Evolutionary conservation across 2,329 filamentous ascomycete genomes (phyloP).

Genomic region (Beauveria scarabaeidicola): DNA sequence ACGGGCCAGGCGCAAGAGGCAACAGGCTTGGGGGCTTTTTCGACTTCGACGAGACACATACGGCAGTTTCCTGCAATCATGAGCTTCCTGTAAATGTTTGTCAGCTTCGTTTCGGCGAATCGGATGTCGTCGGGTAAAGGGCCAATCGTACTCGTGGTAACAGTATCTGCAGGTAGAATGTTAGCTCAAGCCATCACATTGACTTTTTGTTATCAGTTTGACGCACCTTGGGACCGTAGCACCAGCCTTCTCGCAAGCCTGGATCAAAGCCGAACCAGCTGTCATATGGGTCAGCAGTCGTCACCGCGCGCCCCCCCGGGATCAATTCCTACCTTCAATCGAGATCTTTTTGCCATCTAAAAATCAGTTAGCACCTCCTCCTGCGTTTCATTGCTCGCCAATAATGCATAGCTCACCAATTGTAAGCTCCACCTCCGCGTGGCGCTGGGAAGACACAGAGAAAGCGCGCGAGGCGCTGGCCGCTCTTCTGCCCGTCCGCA

Average conservation of each 20-base stretch:
- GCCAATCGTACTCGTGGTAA: slow-evolving; percentile 78
- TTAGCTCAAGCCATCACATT: slow-evolving; percentile 15
- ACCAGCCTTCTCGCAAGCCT: slow-evolving; percentile 98
- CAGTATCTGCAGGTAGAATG: slow-evolving; percentile 62
- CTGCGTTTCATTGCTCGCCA: neutral
- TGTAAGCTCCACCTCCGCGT: slow-evolving; percentile 93
- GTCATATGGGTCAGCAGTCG: slow-evolving; percentile 30
- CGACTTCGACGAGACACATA: slow-evolving; percentile 99
- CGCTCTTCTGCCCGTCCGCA: slow-evolving; percentile 53
- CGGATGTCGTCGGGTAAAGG: slow-evolving; percentile 15
- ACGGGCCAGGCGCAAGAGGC: slow-evolving; percentile 99
- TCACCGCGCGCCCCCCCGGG: slow-evolving; percentile 11
- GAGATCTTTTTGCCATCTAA: slow-evolving; percentile 96
- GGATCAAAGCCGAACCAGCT: slow-evolving; percentile 96
- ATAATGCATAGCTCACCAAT: slow-evolving; percentile 53
- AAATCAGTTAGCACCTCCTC: slow-evolving; percentile 23
- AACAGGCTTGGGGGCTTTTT: slow-evolving; percentile 90
- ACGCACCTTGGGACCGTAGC: slow-evolving; percentile 73
- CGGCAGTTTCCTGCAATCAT: slow-evolving; percentile 99
- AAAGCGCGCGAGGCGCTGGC: slow-evolving; percentile 66
- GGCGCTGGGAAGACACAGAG: slow-evolving; percentile 67
- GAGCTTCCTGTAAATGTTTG: slow-evolving; percentile 61
- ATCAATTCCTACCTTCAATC: slow-evolving; percentile 67
- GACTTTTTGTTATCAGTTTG: slow-evolving; percentile 5
- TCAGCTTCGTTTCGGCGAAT: slow-evolving; percentile 28